Base-by-base conservation (phyloP, 2,329 filamentous ascomycete genomes). In the Elsinoe batatas region DNA sequence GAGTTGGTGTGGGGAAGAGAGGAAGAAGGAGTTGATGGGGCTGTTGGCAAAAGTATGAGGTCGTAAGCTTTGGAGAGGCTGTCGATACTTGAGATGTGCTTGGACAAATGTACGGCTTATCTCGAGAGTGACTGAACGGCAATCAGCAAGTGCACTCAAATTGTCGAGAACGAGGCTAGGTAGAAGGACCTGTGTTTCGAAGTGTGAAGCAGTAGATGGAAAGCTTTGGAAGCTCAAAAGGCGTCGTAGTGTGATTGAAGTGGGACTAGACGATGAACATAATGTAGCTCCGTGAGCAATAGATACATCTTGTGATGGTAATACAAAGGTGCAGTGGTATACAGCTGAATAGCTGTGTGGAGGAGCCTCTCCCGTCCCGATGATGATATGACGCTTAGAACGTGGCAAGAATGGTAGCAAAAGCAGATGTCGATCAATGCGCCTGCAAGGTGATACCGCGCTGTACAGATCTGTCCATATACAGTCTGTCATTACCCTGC, bases 1-100 rank as follows among this genome's bases (percentile, higher is more conserved):
- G 20, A 88, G 85, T 64, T 90, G 86, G 86, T 85, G 85, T 64
- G 71, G 72, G 32, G 73, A 79, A 37, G 73, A 73, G 60, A 78
- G 87, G 64, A 90, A 89, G 72, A 64, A 64, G 3, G 75, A 79
- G 61, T 66, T 89, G 57, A 61, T 83, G 62, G 53, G 13, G 32
- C 7, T 36, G 44, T 30, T 49, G 10, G 11, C 8, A 11, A 20
- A 33, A 20, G 17, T 35, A 12, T 35, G n/a, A 33, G 6, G 18
- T 12, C 17, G 44, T 12, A 26, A 3, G 3, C 10, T 13, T 7
- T 17, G 26, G 8, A n/a, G 32, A 11, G 44, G 8, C 11, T 49
- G 22, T 22, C 22, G 22, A 22, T 22, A 22, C 5, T 22, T 22
- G 22, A 22, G 22, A 22, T 22, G 22, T 22, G 22, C 22, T 22